Conservation (phyloP, 75 land plant species). For the Picea glauca region DNA sequence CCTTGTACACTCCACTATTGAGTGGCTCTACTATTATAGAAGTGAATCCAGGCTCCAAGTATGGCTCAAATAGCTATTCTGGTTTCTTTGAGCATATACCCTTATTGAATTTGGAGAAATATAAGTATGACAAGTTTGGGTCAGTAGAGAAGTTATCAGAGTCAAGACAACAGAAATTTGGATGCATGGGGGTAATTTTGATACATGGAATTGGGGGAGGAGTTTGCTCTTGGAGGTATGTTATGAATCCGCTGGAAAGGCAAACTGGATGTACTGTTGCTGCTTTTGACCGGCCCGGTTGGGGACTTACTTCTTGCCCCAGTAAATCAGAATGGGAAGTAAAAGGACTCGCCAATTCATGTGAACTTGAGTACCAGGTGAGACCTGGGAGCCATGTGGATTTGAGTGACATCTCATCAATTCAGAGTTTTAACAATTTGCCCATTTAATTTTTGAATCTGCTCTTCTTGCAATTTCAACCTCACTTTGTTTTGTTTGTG, state of each 20-base stretch:
- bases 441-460: not conserved
- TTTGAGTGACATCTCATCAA: not conserved
- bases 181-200: slow-evolving; percentile 17
- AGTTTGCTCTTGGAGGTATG: slow-evolving; percentile 34
- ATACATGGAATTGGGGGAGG: slow-evolving; percentile 37
- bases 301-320: slow-evolving; percentile 34
- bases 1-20: slow-evolving; percentile 10
- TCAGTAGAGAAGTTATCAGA: not conserved
- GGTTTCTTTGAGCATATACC: not conserved
- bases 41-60: not conserved
- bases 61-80: not conserved
- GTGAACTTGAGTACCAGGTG: slow-evolving; percentile 34
- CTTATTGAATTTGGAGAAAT: not conserved
- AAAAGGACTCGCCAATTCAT: slow-evolving; percentile 29
- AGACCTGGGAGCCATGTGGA: not conserved
- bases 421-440: not conserved
- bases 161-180: not conserved
- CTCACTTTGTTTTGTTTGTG: not conserved
- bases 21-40: not conserved
- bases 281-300: slow-evolving; percentile 39
- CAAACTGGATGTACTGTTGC: slow-evolving; percentile 20
- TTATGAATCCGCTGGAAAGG: slow-evolving; percentile 28
- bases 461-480: not conserved
- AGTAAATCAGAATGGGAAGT: slow-evolving; percentile 26
- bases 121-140: not conserved